phyloP scores from a whole-genome alignment of 2,329 filamentous ascomycete genomes.

The Ophiostoma novo-ulmi region DNA sequence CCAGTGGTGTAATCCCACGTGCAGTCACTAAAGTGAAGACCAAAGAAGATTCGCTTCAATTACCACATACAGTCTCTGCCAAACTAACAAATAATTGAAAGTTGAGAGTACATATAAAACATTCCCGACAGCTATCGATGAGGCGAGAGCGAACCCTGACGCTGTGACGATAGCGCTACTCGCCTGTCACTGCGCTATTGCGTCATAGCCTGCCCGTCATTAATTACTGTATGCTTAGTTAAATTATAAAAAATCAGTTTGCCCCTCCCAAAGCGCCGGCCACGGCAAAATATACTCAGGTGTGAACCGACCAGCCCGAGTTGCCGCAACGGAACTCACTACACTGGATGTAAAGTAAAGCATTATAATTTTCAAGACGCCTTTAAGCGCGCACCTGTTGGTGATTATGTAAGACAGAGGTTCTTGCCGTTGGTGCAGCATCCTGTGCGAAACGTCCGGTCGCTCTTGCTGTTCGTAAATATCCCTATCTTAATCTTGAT shows the following conservation, averaged over 20 bases:
- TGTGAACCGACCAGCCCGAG: background rate
- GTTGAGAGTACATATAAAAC: too few species aligned
- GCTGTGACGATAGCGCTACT: background rate
- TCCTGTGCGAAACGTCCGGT: background rate
- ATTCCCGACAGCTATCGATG: background rate
- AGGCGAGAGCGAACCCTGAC: background rate
- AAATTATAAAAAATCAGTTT: background rate
- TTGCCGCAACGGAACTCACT: background rate
- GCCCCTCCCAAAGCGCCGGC: constrained; percentile 7
- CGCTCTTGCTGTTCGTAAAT: background rate
- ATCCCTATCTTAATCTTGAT: background rate
- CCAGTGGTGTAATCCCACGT: background rate
- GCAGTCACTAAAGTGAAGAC: background rate
- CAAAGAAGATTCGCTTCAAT: background rate
- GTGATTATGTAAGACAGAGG: background rate
- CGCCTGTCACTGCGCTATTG: background rate
- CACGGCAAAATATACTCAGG: background rate
- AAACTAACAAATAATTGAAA: background rate
- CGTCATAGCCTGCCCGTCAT: background rate
- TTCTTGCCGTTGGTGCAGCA: background rate
- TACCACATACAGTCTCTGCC: background rate
- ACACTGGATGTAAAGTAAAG: background rate
- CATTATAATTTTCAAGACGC: too few species aligned
- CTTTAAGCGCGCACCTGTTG: background rate
- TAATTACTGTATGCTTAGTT: background rate